phyloP scores from a whole-genome alignment of 495 filamentous ascomycete genomes.

The Cenococcum geophilum region DNA sequence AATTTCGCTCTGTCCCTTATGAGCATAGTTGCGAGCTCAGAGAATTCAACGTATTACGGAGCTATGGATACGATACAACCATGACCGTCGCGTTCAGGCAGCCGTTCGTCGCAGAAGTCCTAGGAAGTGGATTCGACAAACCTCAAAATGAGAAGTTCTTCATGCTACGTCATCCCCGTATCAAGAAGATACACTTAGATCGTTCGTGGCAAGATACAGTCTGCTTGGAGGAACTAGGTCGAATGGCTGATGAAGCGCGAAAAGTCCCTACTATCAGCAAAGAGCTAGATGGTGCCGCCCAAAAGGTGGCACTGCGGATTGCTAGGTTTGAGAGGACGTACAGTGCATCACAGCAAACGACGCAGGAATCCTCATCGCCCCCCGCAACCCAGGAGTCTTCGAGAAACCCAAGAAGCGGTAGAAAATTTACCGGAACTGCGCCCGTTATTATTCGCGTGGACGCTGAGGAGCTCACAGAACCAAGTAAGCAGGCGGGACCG shows the following conservation, averaged over 20 bases:
- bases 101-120: constrained; percentile 60
- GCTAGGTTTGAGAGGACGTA: neutral
- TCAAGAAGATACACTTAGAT: constrained; percentile 57
- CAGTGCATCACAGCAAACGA: neutral
- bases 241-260: constrained; percentile 46
- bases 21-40: constrained; percentile 13
- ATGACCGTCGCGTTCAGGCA: constrained; percentile 50
- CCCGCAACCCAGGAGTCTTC: neutral
- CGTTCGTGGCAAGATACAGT: constrained; percentile 51
- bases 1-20: constrained; percentile 37
- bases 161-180: constrained; percentile 58
- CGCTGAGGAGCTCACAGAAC: neutral
- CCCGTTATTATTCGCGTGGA: neutral
- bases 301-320: constrained; percentile 12
- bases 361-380: neutral
- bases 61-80: constrained; percentile 26
- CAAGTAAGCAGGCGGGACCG: neutral
- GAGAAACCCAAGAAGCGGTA: neutral
- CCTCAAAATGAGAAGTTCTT: constrained; percentile 51
- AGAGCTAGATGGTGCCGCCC: constrained; percentile 13
- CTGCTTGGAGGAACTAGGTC: constrained; percentile 51
- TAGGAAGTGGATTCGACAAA: constrained; percentile 60
- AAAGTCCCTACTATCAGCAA: constrained; percentile 14
- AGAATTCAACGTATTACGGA: constrained; percentile 39
- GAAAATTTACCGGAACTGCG: neutral